Percentiles rank a stretch among this genome's conserved stretches.
Evolutionary conservation across 106 monocot species (phyloP).

Genomic region (Dendrobium catenatum): DNA sequence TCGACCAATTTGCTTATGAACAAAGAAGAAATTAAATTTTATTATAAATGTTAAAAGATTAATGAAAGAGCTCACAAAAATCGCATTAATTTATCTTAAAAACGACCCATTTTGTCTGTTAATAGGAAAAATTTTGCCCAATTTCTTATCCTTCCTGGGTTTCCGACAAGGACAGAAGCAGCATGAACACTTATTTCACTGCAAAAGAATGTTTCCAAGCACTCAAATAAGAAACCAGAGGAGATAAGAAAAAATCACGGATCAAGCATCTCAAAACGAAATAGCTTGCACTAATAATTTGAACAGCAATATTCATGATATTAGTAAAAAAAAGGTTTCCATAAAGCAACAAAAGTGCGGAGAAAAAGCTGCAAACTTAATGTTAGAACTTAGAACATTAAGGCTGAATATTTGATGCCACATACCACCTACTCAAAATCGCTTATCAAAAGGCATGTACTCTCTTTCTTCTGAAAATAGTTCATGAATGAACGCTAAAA

Average conservation of each 20-base stretch:
- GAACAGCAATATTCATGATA: background rate
- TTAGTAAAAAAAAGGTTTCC: background rate
- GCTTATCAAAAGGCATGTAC: background rate
- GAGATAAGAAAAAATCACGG: background rate
- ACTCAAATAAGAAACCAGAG: background rate
- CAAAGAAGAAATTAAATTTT: too few species aligned
- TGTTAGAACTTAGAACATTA: background rate
- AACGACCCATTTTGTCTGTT: too few species aligned
- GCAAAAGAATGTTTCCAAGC: background rate
- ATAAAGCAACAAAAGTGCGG: background rate
- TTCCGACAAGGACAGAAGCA: background rate
- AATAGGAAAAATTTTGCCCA: too few species aligned
- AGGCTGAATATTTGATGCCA: background rate
- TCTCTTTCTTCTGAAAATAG: background rate
- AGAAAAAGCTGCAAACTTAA: background rate
- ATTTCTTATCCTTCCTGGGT: too few species aligned
- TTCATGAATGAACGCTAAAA: background rate
- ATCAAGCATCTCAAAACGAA: background rate
- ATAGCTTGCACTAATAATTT: background rate
- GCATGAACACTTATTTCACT: background rate
- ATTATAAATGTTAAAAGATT: too few species aligned
- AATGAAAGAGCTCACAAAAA: too few species aligned
- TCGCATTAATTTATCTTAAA: too few species aligned
- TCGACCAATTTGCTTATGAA: too few species aligned
- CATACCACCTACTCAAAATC: background rate